A percentile compares a stretch with the other conserved stretches of the same genome.
Evolutionary conservation across 495 filamentous ascomycete genomes (phyloP).

Genomic region (Penicillium soppii): DNA sequence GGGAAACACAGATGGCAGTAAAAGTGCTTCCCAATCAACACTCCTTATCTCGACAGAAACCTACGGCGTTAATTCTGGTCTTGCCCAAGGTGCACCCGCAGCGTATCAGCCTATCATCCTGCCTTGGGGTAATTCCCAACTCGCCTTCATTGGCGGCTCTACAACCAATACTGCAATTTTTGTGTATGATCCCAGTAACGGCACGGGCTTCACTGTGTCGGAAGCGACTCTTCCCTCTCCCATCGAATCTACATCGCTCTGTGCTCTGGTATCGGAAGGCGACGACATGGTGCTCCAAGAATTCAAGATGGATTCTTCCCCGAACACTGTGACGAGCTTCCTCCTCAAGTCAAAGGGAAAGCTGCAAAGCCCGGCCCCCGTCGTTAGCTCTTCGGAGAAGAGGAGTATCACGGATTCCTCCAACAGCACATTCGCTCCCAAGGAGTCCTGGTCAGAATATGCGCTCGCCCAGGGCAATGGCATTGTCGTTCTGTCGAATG

Average conservation of each 20-base stretch:
- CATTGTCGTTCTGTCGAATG: conserved; percentile 76
- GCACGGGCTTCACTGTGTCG: conserved; percentile 63
- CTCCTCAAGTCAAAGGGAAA: conserved; percentile 51
- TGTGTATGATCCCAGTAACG: conserved; percentile 49
- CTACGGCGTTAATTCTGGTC: conserved; percentile 53
- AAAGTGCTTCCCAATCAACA: conserved; percentile 64
- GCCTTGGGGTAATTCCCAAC: conserved; percentile 70
- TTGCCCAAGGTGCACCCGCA: conserved; percentile 56
- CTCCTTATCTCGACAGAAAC: conserved; percentile 68
- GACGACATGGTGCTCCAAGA: conserved; percentile 80
- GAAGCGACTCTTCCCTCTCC: conserved; percentile 57
- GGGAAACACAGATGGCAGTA: conserved; percentile 60
- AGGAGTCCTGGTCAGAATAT: conserved; percentile 57
- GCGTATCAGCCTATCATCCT: conserved; percentile 68
- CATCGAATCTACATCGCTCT: conserved; percentile 58
- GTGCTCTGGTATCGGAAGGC: conserved; percentile 66
- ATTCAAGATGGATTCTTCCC: conserved; percentile 73
- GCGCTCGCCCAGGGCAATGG: conserved; percentile 59
- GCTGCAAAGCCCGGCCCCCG: conserved; percentile 32
- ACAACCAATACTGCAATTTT: conserved; percentile 64
- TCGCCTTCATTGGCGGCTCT: conserved; percentile 75
- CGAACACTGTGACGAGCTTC: conserved; percentile 72
- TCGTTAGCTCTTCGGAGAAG: conserved; percentile 38
- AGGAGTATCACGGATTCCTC: conserved; percentile 66
- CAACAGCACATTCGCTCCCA: conserved; percentile 70